Conservation (phyloP, 805 yeast species). For the Teunomyces lycoperdinae region DNA sequence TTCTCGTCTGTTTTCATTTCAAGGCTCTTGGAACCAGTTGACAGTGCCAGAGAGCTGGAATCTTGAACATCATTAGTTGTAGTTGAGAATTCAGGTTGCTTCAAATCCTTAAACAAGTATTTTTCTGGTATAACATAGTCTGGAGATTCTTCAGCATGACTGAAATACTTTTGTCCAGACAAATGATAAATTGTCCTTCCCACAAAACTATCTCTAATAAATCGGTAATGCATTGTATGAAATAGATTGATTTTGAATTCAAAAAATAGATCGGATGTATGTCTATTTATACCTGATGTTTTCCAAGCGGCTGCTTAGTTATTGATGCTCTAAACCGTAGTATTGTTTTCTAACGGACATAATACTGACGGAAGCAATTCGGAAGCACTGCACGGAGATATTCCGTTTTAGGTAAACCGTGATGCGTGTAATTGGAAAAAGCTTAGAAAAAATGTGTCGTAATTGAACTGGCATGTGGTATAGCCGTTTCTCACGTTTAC, state of each 20-base stretch:
- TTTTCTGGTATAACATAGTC: slow-evolving; percentile 17
- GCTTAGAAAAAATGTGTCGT: no score
- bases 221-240: slow-evolving; percentile 11
- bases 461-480: no score
- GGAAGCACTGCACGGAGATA: background rate
- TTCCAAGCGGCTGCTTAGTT: no score
- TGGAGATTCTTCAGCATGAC: slow-evolving; percentile 15
- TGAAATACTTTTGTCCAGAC: slow-evolving; percentile 22
- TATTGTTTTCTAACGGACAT: background rate
- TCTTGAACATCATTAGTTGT: background rate
- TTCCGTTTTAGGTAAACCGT: background rate
- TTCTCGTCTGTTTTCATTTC: background rate
- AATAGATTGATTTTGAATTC: slow-evolving; percentile 27
- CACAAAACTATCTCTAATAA: slow-evolving; percentile 30
- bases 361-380: no score
- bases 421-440: background rate
- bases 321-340: background rate
- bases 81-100: background rate
- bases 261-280: background rate
- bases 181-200: slow-evolving; percentile 28
- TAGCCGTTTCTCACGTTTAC: no score
- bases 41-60: background rate
- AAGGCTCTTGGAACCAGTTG: background rate
- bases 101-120: slow-evolving; percentile 7
- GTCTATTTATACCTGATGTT: background rate